These are phyloP conservation scores for Dactylellina cionopaga DNA, from an alignment of 2,329 filamentous ascomycete genomes.

Conservation along the genomic window DNA sequence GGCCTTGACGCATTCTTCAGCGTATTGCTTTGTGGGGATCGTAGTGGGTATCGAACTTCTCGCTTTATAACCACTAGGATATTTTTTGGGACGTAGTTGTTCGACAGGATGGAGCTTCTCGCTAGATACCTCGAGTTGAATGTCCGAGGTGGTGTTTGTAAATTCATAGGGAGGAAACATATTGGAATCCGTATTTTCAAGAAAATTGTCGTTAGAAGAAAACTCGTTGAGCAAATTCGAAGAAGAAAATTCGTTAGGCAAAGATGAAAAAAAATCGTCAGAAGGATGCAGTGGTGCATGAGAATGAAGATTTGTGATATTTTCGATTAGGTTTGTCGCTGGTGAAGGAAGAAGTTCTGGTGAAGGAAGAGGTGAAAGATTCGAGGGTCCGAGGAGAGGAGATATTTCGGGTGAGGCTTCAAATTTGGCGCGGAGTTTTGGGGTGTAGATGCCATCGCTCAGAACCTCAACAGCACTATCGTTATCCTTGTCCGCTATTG, in stretches of 20 bases:
- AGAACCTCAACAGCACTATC: constrained; percentile 30
- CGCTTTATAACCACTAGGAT: constrained; percentile 70
- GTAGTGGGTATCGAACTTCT: constrained; percentile 85
- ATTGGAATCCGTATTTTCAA: not conserved
- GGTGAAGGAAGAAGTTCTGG: not conserved
- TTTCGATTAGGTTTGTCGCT: not conserved
- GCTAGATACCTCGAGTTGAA: not conserved
- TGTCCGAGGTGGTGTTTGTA: not conserved
- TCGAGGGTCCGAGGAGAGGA: constrained; percentile 21
- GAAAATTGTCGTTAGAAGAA: not conserved
- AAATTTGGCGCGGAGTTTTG: constrained; percentile 44
- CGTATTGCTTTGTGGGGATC: constrained; percentile 79
- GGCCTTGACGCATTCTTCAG: constrained; percentile 87
- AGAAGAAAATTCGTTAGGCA: constrained; percentile 5
- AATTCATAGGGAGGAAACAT: not conserved
- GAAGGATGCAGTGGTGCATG: not conserved
- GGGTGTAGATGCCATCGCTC: constrained; percentile 36
- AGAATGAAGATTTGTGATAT: not conserved
- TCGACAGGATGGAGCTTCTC: constrained; percentile 10
- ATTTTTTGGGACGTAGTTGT: constrained; percentile 65
- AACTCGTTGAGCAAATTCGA: not conserved
- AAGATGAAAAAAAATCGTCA: not conserved
- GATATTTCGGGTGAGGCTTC: constrained; percentile 39
- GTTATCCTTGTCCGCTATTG: not conserved
- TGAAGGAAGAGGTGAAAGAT: not conserved